Evolutionary conservation across 1,284 basidiomycete genomes (phyloP), one percentile per base, ranked within the genome.

Genomic region (Coniferiporia sulphurascens): DNA sequence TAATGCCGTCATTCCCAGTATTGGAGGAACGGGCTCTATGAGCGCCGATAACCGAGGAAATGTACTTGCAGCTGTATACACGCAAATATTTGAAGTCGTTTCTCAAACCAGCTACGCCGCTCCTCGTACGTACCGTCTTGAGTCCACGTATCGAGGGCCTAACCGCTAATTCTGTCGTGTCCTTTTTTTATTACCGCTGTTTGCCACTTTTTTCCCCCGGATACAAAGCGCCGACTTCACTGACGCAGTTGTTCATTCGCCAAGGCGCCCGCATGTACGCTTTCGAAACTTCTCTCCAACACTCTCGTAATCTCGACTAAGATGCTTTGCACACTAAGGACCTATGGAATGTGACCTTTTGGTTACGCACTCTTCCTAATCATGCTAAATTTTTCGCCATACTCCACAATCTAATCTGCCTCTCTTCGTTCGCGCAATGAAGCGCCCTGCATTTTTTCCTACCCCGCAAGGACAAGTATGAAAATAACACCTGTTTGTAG

Each of bases 221-320:
- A 62, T 35, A 61, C 17, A 62, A 65, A 71, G 74, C 71, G 45
- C 68, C 70, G 21, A 76, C 76, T 56, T 68, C 68, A 36, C 68
- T 79, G 34, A 83, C 83, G 56, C 84, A 87, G 71, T 83, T 82
- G 63, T 90, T 93, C 67, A 72, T 89, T 63, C 81, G 87, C 60
- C 90, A 93, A 73, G 89, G 89, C 56, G 87, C 87, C 57, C 81
- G 86, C 70, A 86, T 92, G 78, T 83, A 83, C 70, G 78, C 80
- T 62, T 80, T 82, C 69, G 71, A 70, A 63, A 70, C 73, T 69
- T 59, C 57, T 58, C 35, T 59, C 53, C 51, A 52, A 51, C 59
- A 49, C 52, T 49, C 52, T 59, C 41, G 50, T 49, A 55, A 44
- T 19, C 35, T 48, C 58, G 54, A 59, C 61, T 62, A 32, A 62